A percentile compares a stretch with the other conserved stretches of the same genome.
Conservation (phyloP, 129 eudicot species). For the Arctium lappa region DNA sequence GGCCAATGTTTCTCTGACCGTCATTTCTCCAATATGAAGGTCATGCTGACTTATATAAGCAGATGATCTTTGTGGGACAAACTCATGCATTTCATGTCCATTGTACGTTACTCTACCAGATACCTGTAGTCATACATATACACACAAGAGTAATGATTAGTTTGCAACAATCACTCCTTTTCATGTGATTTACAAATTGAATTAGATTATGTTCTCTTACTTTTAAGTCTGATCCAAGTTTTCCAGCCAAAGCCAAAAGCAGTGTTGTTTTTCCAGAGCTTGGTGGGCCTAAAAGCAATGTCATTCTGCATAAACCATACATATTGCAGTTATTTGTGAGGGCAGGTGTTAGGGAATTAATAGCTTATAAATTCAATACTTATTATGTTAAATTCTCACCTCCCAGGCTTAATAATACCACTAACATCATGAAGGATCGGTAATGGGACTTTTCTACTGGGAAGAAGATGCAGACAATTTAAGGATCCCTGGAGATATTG, state of each 20-base stretch:
- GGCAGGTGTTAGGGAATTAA: neutral
- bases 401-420: slow-evolving; percentile 76
- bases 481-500: slow-evolving; percentile 41
- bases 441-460: slow-evolving; percentile 55
- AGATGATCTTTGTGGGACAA: slow-evolving; percentile 67
- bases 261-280: slow-evolving; percentile 85
- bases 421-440: slow-evolving; percentile 72
- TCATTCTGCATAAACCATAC: slow-evolving; percentile 50
- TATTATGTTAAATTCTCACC: slow-evolving; percentile 34
- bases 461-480: slow-evolving; percentile 55
- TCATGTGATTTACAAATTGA: neutral
- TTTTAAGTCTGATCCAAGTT: slow-evolving; percentile 58
- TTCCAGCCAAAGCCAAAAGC: slow-evolving; percentile 73
- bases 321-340: neutral
- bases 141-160: neutral
- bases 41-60: slow-evolving; percentile 76
- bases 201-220: slow-evolving; percentile 34
- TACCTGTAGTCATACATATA: slow-evolving; percentile 23
- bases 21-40: slow-evolving; percentile 72
- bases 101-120: slow-evolving; percentile 65
- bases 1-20: slow-evolving; percentile 72
- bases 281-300: slow-evolving; percentile 86
- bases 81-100: slow-evolving; percentile 61
- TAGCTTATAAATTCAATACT: neutral
- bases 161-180: neutral